These are phyloP conservation scores for Pulveroboletus sp. DNA, from an alignment of 768 basidiomycete genomes.

Conservation along the genomic window DNA sequence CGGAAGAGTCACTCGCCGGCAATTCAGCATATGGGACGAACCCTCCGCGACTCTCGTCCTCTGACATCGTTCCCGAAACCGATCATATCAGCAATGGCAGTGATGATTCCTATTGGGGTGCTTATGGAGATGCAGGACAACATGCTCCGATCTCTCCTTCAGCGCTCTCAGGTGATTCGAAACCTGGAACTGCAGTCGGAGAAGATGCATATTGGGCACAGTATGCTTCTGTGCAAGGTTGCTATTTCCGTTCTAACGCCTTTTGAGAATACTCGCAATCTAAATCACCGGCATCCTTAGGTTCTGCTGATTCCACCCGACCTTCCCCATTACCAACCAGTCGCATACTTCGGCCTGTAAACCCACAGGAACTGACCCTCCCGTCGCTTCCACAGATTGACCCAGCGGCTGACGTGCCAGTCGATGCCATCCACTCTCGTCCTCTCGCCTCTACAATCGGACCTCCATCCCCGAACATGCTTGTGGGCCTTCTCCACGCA, in stretches of 20 bases:
- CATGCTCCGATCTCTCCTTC: conserved; percentile 19
- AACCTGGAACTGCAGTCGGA: conserved; percentile 9
- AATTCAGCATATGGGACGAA: conserved; percentile 17
- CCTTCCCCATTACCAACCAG: conserved; percentile 43
- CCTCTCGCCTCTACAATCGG: conserved; percentile 4
- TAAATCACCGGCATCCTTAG: conserved; percentile 30
- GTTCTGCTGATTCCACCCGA: conserved; percentile 67
- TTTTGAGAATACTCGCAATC: conserved; percentile 1
- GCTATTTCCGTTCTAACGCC: conserved; percentile 15
- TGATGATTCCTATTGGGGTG: conserved; percentile 65
- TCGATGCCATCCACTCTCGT: conserved; percentile 16
- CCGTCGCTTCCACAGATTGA: conserved; percentile 6
- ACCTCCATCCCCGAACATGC: conserved; percentile 25
- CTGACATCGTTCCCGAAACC: background rate
- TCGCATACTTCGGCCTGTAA: conserved; percentile 22
- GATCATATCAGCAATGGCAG: conserved; percentile 28
- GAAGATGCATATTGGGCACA: conserved; percentile 77
- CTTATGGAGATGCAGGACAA: conserved; percentile 44
- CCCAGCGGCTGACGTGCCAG: conserved; percentile 12
- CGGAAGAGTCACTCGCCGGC: conserved; percentile 25
- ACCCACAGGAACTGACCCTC: background rate
- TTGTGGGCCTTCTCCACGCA: conserved; percentile 24
- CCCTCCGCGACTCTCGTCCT: background rate
- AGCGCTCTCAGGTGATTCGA: conserved; percentile 16
- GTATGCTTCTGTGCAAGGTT: conserved; percentile 68